Percentiles rank a stretch among this genome's conserved stretches.
Conservation (phyloP, 495 filamentous ascomycete genomes). For the Amphirosellinia nigrospora region DNA sequence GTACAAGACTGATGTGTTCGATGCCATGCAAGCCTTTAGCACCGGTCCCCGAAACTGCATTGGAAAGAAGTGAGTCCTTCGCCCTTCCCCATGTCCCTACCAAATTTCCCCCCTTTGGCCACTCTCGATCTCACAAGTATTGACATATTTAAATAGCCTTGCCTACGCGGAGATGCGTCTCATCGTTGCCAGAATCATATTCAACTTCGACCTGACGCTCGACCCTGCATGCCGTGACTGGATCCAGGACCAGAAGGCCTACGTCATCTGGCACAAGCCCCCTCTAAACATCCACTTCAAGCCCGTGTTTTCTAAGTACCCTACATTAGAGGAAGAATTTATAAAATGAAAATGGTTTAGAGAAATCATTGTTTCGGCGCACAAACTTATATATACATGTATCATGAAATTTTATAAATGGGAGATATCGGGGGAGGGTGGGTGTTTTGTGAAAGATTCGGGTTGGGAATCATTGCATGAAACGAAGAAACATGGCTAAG, state of each 20-base stretch:
- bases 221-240: conserved; percentile 43
- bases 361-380: conserved; percentile 22
- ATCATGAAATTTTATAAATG: background rate
- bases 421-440: background rate
- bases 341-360: conserved; percentile 10
- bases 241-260: conserved; percentile 38
- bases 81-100: no score
- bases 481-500: background rate
- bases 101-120: no score
- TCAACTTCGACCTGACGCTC: conserved; percentile 56
- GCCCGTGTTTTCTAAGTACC: conserved; percentile 32
- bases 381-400: conserved; percentile 14
- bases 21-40: conserved; percentile 58
- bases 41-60: conserved; percentile 62
- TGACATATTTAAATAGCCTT: conserved; percentile 33
- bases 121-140: background rate
- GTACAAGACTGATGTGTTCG: conserved; percentile 52
- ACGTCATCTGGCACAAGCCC: conserved; percentile 47
- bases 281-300: conserved; percentile 41
- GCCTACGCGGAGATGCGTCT: conserved; percentile 56
- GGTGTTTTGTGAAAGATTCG: background rate
- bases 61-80: conserved; percentile 57
- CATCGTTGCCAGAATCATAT: conserved; percentile 55
- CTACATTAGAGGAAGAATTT: background rate
- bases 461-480: conserved; percentile 11